Evolutionary conservation across 768 basidiomycete genomes (phyloP), one percentile per base, ranked within the genome.

Genomic region (Neoboletus magnificus): DNA sequence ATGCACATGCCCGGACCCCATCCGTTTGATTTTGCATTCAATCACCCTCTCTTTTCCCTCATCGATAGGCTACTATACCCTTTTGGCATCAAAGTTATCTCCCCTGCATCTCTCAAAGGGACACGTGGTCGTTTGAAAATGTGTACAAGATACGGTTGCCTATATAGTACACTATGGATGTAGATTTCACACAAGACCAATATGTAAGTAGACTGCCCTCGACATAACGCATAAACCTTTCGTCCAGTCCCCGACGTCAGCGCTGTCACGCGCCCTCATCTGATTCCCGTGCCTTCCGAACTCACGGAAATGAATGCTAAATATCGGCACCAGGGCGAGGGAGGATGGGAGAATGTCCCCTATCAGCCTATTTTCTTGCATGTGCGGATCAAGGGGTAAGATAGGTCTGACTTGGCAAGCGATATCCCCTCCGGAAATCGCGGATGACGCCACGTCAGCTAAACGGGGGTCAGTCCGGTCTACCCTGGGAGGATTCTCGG

Each of bases 261-360:
- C 48, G 48, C 29, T 12, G 1, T 43, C 25, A 35, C 30, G 12
- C 32, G 12, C 32, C 2, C 16, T 44, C 48, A n/a, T 44, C 29
- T 22, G 13, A 57, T 43, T 42, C n/a, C n/a, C 29, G 22, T 5
- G n/a, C 18, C 47, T 16, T 50, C 60, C 47, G 39, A 47, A 33
- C 36, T n/a, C 44, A 12, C 39, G 55, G 51, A 50, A 44, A 58
- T 62, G 55, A 58, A 49, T 7, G 27, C 3, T 15, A 23, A 23
- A 46, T 23, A 3, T 20, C 25, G 49, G 23, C 22, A 22, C 22
- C 27, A 49, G 30, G 6, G 35, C 16, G 33, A 48, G 44, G 23
- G 48, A 37, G 9, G 5, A 41, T 25, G 25, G 13, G 44, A 40
- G 36, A 36, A 7, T 12, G 18, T 9, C 27, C 39, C 9, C n/a